These are phyloP conservation scores for Prunus yedoensis DNA, from an alignment of 331 rosid species.

Conservation along the genomic window DNA sequence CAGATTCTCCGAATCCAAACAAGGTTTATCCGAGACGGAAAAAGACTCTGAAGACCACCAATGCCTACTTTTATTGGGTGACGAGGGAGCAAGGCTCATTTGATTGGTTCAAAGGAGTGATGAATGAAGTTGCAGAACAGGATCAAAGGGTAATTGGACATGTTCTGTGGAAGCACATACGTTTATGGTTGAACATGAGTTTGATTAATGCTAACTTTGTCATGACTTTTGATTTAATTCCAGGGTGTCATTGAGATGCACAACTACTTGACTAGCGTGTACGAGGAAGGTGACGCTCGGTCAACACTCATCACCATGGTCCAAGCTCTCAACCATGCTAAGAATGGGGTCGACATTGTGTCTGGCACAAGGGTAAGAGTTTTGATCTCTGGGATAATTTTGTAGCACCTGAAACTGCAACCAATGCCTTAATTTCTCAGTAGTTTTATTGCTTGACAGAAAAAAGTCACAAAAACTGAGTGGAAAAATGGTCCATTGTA, in stretches of 20 bases:
- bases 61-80: constrained; percentile 98
- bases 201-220: constrained; percentile 17
- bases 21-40: constrained; percentile 64
- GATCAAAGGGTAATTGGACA: constrained; percentile 80
- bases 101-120: constrained; percentile 99
- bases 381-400: constrained; percentile 1
- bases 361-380: constrained; percentile 86
- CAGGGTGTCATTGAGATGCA: constrained; percentile 99
- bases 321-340: constrained; percentile 99
- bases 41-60: constrained; percentile 80
- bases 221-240: constrained; percentile 23
- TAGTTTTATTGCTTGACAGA: background rate
- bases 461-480: background rate
- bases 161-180: constrained; percentile 7
- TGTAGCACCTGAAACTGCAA: background rate
- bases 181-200: background rate
- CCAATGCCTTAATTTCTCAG: background rate
- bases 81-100: constrained; percentile 99
- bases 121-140: constrained; percentile 95
- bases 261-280: constrained; percentile 98
- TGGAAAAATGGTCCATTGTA: constrained; percentile 12
- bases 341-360: constrained; percentile 96
- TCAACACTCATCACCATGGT: constrained; percentile 99
- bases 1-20: constrained; percentile 50
- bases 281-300: constrained; percentile 98